Conservation (phyloP, 2,329 filamentous ascomycete species). For the Fusarium lyarnte region DNA sequence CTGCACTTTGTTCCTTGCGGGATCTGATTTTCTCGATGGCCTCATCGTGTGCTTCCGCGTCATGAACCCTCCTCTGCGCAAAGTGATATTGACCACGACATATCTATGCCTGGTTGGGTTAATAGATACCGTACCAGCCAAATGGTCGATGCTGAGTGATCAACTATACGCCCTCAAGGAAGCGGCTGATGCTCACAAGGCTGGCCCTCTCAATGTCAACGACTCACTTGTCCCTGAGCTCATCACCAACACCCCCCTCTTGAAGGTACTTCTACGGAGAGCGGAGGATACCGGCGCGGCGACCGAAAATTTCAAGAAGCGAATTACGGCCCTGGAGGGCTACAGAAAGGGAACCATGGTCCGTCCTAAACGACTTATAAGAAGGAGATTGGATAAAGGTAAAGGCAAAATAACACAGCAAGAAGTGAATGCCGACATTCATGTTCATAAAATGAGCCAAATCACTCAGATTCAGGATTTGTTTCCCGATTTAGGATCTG, state of each 20-base stretch:
- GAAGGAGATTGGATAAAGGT: conserved; percentile 71
- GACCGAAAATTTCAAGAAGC: conserved; percentile 65
- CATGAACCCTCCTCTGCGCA: conserved; percentile 70
- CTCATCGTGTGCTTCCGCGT: conserved; percentile 73
- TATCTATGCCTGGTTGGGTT: conserved; percentile 81
- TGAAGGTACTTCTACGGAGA: conserved; percentile 69
- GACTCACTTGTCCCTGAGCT: conserved; percentile 83
- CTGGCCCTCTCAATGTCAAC: conserved; percentile 64
- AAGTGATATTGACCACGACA: conserved; percentile 73
- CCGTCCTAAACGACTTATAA: conserved; percentile 61
- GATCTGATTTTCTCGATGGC: conserved; percentile 87
- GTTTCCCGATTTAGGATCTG: conserved; percentile 86
- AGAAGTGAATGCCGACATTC: conserved; percentile 61
- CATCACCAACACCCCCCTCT: conserved; percentile 80
- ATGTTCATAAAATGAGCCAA: conserved; percentile 84
- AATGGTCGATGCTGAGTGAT: conserved; percentile 80
- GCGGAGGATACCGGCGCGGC: conserved; percentile 60
- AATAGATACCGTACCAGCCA: conserved; percentile 72
- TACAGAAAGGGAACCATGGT: conserved; percentile 67
- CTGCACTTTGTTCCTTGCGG: conserved; percentile 76
- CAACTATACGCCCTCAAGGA: conserved; percentile 83
- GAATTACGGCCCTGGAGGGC: conserved; percentile 67
- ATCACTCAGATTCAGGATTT: conserved; percentile 93
- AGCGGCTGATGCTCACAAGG: conserved; percentile 71
- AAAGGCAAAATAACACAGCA: conserved; percentile 60